Base-by-base conservation (phyloP, 495 filamentous ascomycete species). In the Trichoderma virens region DNA sequence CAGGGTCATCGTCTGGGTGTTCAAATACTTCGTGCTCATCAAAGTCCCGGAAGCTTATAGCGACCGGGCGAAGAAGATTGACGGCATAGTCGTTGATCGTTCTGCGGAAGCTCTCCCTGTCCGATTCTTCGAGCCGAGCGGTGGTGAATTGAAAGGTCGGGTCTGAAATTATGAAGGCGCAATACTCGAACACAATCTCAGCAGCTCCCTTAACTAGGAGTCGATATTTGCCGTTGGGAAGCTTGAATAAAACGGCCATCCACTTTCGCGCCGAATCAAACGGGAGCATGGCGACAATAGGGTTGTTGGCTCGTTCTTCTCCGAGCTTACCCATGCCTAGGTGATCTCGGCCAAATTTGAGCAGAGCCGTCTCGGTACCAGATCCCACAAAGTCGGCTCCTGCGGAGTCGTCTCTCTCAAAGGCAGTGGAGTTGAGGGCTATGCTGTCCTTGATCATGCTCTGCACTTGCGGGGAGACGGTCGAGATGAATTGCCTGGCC, bases 51-150 rank as follows among this genome's bases (percentile, higher is more conserved):
- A 94, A 97, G 11, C 90, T 76, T 64, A 97, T 80, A 27, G 86
- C 90, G 71, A 98, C 96, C 16, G 93, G 95, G 56, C 93, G 83
- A 43, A 98, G 78, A 5, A 93, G 96, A 16, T 88, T 85, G 14
- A 83, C 82, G 18, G 92, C 93, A 71, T 96, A 98, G 20, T 76
- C 80, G 62, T 85, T 82, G 68, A 96, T 96, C 59, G 89, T 79
- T 30, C 11, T 56, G 27, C 51, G 51, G 25, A 56, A 56, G 27
- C 51, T 56, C 51, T 5, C 25, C 25, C 51, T 56, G n/a, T 76
- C 76, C 43, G 82, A 79, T 54, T 97, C 74, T 3, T 78, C 82
- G 34, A 87, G 76, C 31, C 79, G 79, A 2, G 89, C 70, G 20
- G 80, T 83, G 56, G 76, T 79, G 23, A 56, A 28, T 27, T n/a